Percentiles rank a stretch among this genome's conserved stretches.
phyloP scores from a whole-genome alignment of 345 rosid species.

The Brassica cretica region DNA sequence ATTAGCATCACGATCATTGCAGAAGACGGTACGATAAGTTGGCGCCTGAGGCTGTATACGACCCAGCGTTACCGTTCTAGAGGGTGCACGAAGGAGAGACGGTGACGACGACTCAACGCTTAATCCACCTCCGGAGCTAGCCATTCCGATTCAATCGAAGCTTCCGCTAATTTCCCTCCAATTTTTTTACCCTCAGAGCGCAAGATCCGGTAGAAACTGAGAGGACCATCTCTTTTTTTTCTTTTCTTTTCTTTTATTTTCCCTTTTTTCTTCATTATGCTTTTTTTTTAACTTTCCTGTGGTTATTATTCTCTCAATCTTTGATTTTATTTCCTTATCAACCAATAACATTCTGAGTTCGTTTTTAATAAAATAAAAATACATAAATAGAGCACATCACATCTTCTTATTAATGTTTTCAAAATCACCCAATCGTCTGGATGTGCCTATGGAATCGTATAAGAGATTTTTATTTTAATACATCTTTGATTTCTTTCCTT shows the following conservation, averaged over 20 bases:
- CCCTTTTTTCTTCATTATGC: not conserved
- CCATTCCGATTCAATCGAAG: not conserved
- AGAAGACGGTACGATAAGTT: slow-evolving; percentile 70
- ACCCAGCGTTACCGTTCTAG: slow-evolving; percentile 71
- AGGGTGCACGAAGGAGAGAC: slow-evolving; percentile 29
- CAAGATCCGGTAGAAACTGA: not conserved
- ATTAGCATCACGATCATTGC: slow-evolving; percentile 92
- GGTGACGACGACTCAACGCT: slow-evolving; percentile 39
- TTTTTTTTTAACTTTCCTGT: not conserved
- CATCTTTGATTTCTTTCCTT: too few species aligned
- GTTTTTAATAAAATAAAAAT: too few species aligned
- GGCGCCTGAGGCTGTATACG: slow-evolving; percentile 95
- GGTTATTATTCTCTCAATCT: not conserved
- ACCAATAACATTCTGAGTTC: too few species aligned
- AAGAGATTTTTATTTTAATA: too few species aligned
- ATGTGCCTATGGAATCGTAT: too few species aligned
- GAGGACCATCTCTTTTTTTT: not conserved
- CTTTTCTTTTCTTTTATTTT: not conserved
- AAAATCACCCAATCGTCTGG: too few species aligned
- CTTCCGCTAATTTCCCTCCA: not conserved
- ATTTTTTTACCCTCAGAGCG: not conserved
- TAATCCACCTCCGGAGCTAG: not conserved
- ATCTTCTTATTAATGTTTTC: too few species aligned
- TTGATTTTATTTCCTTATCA: too few species aligned
- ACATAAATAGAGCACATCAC: too few species aligned